These are phyloP conservation scores for Gremmenia infestans DNA, from an alignment of 2,329 filamentous ascomycete genomes.

Conservation along the genomic window DNA sequence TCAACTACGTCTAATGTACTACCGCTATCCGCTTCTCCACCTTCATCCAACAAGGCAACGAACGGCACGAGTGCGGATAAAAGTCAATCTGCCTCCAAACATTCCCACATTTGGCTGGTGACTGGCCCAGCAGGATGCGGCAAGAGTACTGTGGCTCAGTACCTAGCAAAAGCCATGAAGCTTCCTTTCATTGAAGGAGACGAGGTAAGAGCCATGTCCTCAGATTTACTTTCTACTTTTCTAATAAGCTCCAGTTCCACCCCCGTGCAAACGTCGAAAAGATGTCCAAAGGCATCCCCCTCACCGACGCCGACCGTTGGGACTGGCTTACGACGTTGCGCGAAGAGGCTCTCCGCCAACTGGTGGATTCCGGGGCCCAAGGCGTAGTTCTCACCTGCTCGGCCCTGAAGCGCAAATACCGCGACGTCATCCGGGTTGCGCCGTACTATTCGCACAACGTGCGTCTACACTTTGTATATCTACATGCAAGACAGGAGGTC, in stretches of 20 bases:
- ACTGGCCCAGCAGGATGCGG: constrained; percentile 76
- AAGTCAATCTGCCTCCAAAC: constrained; percentile 19
- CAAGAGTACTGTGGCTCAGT: constrained; percentile 69
- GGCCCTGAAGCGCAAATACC: constrained; percentile 93
- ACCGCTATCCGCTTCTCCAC: constrained; percentile 11
- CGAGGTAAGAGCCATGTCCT: constrained; percentile 49
- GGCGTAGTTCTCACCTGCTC: constrained; percentile 96
- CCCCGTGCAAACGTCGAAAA: constrained; percentile 79
- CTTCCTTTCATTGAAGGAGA: constrained; percentile 75
- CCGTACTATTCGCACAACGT: constrained; percentile 69
- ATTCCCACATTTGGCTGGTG: constrained; percentile 73
- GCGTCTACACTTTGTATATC: constrained; percentile 89
- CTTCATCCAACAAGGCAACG: constrained; percentile 12
- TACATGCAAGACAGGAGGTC: constrained; percentile 70
- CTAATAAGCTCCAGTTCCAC: constrained; percentile 54
- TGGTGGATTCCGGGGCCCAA: constrained; percentile 46
- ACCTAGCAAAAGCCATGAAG: constrained; percentile 56
- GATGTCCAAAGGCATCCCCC: constrained; percentile 77
- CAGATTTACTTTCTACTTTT: constrained; percentile 1
- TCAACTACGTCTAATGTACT: constrained; percentile 24
- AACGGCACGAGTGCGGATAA: constrained; percentile 11
- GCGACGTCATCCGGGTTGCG: constrained; percentile 81
- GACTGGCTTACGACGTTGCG: constrained; percentile 86
- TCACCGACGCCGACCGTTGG: constrained; percentile 94
- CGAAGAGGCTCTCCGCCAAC: constrained; percentile 56